These are phyloP conservation scores for Grifola frondosa DNA, from an alignment of 1,284 basidiomycete genomes.

Conservation along the genomic window DNA sequence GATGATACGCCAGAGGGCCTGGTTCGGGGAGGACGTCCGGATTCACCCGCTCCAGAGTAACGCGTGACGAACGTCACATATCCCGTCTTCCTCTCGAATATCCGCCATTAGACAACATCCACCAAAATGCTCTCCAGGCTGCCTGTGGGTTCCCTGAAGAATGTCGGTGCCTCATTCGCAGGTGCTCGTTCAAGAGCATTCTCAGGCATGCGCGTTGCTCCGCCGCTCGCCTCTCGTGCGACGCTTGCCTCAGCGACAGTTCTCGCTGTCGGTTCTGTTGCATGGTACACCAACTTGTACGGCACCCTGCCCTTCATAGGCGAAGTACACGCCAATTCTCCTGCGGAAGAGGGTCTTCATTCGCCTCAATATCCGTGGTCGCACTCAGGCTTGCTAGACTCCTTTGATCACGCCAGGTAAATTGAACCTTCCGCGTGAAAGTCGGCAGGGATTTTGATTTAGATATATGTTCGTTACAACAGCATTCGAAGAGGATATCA, in stretches of 20 bases:
- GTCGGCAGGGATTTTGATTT: too few relatives aligned
- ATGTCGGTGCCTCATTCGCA: conserved; percentile 40
- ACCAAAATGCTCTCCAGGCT: conserved; percentile 77
- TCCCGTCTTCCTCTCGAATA: conserved; percentile 39
- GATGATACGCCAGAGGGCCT: too few relatives aligned
- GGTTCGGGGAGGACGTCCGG: conserved; percentile 22
- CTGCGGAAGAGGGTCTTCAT: conserved; percentile 94
- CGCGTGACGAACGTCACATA: conserved; percentile 24
- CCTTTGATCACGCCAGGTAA: conserved; percentile 93
- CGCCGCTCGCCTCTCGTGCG: conserved; percentile 72
- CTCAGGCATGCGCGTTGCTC: conserved; percentile 42
- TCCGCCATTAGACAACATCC: conserved; percentile 29
- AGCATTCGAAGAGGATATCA: conserved; percentile 98
- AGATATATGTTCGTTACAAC: conserved; percentile 11
- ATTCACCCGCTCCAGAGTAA: conserved; percentile 25
- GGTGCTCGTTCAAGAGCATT: conserved; percentile 39
- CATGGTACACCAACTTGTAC: conserved; percentile 96
- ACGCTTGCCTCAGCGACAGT: conserved; percentile 79
- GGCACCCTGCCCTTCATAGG: conserved; percentile 85
- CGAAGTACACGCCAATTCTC: conserved; percentile 87
- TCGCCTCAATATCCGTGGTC: conserved; percentile 88
- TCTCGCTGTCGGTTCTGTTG: conserved; percentile 84
- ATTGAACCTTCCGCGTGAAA: too few relatives aligned
- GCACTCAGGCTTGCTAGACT: conserved; percentile 85
- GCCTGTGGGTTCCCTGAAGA: conserved; percentile 64